Evolutionary conservation across 192 early-diverging fungal genomes (phyloP).

Genomic region (Backusella australiensis): DNA sequence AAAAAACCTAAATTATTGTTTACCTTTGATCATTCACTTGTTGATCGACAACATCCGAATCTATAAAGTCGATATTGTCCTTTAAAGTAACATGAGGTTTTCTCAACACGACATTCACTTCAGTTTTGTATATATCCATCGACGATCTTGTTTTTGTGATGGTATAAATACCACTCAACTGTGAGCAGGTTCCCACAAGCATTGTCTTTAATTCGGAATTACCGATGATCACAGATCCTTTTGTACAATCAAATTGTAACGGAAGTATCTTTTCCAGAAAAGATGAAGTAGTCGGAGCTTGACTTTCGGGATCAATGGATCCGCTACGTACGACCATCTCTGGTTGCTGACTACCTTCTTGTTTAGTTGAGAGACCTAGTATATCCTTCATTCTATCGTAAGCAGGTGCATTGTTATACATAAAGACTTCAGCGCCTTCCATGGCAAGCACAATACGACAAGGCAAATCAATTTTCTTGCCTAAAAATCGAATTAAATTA

Average conservation of each 20-base stretch:
- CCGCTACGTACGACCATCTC: neutral
- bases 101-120: conserved; percentile 47
- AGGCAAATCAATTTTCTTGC: conserved; percentile 23
- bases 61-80: conserved; percentile 63
- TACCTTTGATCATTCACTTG: neutral
- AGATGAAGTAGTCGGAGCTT: conserved; percentile 28
- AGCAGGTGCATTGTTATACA: conserved; percentile 74
- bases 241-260: conserved; percentile 59
- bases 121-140: conserved; percentile 59
- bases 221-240: conserved; percentile 69
- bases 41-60: conserved; percentile 15
- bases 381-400: conserved; percentile 57
- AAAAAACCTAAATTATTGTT: neutral
- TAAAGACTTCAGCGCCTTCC: conserved; percentile 77
- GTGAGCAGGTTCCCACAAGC: conserved; percentile 53
- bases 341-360: neutral
- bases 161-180: conserved; percentile 56
- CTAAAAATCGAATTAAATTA: neutral
- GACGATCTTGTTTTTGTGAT: conserved; percentile 51
- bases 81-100: conserved; percentile 53
- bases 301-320: conserved; percentile 39
- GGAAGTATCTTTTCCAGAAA: conserved; percentile 62
- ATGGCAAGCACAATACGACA: conserved; percentile 63
- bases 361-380: conserved; percentile 33
- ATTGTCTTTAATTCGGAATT: conserved; percentile 64